Percentiles rank a stretch among this genome's conserved stretches.
These are phyloP conservation scores for Phytophthora boehmeriae DNA, from an alignment of 352 stramenopile species.

Conservation along the genomic window DNA sequence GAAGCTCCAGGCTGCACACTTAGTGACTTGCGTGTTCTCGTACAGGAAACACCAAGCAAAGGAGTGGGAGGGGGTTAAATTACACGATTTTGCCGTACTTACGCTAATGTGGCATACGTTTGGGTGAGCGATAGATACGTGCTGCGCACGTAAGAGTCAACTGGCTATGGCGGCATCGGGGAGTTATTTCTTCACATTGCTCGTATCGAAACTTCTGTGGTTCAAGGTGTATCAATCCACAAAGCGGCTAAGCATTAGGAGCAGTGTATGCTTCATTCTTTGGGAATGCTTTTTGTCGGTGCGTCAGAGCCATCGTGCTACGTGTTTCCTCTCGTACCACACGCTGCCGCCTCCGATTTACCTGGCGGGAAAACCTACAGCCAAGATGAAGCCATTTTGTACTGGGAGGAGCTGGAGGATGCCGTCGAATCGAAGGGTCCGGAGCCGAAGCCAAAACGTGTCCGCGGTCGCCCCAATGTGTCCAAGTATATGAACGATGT, in stretches of 20 bases:
- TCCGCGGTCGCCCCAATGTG: no score
- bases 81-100: no score
- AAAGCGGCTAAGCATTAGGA: conserved; percentile 2
- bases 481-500: no score
- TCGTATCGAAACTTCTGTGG: conserved; percentile 4
- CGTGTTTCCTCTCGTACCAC: conserved; percentile 5
- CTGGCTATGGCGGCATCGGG: neutral
- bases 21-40: neutral
- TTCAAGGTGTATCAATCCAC: conserved; percentile 4
- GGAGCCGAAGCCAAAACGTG: neutral
- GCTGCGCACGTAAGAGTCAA: conserved; percentile 8
- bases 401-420: neutral
- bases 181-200: conserved; percentile 7
- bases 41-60: conserved; percentile 2
- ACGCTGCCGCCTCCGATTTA: no score
- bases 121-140: conserved; percentile 2
- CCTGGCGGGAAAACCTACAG: neutral
- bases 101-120: conserved; percentile 11
- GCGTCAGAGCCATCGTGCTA: conserved; percentile 6
- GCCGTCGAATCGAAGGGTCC: neutral
- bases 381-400: neutral
- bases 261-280: conserved; percentile 7
- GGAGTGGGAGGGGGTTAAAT: neutral
- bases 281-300: conserved; percentile 10
- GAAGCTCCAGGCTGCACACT: conserved; percentile 8